Conservation (phyloP, 2,329 filamentous ascomycete species). For the Lizonia empirigonia region DNA sequence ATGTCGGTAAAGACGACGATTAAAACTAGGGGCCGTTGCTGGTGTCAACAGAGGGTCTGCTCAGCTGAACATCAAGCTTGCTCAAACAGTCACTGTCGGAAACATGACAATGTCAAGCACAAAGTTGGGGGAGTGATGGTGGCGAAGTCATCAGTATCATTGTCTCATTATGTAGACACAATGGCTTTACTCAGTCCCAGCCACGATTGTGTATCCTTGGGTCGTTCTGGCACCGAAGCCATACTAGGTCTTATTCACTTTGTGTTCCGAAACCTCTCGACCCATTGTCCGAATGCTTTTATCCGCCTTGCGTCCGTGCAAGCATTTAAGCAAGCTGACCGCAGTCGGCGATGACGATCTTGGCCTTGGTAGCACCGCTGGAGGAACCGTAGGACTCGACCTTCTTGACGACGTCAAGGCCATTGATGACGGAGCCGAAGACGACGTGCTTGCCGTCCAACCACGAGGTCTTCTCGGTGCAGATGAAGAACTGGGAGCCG, state of each 20-base stretch:
- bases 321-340: conserved; percentile 28
- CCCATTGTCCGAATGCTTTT: conserved; percentile 17
- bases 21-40: too few species aligned
- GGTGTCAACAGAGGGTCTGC: background rate
- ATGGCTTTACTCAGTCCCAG: conserved; percentile 14
- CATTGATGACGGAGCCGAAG: conserved; percentile 70
- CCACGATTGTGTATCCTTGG: conserved; percentile 4
- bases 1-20: background rate
- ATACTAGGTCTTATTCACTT: conserved; percentile 15
- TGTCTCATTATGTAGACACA: conserved; percentile 19
- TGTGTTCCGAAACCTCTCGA: conserved; percentile 12
- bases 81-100: background rate
- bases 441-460: conserved; percentile 82
- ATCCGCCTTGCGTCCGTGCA: conserved; percentile 10
- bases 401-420: conserved; percentile 33
- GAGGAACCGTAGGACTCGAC: conserved; percentile 32
- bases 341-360: conserved; percentile 33
- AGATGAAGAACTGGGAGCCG: conserved; percentile 97
- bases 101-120: background rate
- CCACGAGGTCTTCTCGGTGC: conserved; percentile 86
- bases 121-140: background rate
- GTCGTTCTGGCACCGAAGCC: conserved; percentile 13
- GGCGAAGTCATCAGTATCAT: conserved; percentile 20
- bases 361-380: conserved; percentile 28
- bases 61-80: background rate